phyloP scores from a whole-genome alignment of 1,139 yeast species.

The Groenewaldozyma auringiensis region DNA sequence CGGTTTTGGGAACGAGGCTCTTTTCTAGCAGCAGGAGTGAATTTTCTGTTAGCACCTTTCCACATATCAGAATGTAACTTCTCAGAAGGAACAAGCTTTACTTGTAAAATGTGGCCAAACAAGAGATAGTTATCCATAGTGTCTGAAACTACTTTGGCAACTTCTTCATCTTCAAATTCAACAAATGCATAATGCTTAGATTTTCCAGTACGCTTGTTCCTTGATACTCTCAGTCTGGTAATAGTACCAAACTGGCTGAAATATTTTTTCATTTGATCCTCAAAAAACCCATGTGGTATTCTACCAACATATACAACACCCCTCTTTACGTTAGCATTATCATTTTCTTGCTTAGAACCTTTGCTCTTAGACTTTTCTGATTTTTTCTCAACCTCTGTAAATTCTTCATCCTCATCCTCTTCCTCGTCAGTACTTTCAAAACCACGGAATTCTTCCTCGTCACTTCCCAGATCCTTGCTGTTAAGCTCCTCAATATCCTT shows the following conservation, averaged over 20 bases:
- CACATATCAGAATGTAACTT: slow-evolving; percentile 42
- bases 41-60: slow-evolving; percentile 48
- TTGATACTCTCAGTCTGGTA: slow-evolving; percentile 66
- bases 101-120: slow-evolving; percentile 78
- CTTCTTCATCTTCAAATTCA: slow-evolving; percentile 66
- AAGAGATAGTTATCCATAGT: slow-evolving; percentile 91
- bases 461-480: slow-evolving; percentile 20
- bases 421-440: slow-evolving; percentile 29
- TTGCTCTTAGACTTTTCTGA: slow-evolving; percentile 3
- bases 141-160: slow-evolving; percentile 84
- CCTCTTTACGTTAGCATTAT: slow-evolving; percentile 19
- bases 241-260: slow-evolving; percentile 87
- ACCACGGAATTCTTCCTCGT: slow-evolving; percentile 23
- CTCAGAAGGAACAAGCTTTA: slow-evolving; percentile 43
- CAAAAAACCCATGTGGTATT: slow-evolving; percentile 88
- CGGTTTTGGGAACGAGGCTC: slow-evolving; percentile 26
- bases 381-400: slow-evolving; percentile 15
- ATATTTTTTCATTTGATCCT: slow-evolving; percentile 69
- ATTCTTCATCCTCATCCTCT: slow-evolving; percentile 23
- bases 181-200: slow-evolving; percentile 91
- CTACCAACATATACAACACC: slow-evolving; percentile 88
- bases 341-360: slow-evolving; percentile 8
- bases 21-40: slow-evolving; percentile 56
- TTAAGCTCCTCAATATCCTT: slow-evolving; percentile 30
- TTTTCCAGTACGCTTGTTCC: slow-evolving; percentile 85